phyloP scores from a whole-genome alignment of 1,139 yeast species.

The Yamadazyma triangularis region DNA sequence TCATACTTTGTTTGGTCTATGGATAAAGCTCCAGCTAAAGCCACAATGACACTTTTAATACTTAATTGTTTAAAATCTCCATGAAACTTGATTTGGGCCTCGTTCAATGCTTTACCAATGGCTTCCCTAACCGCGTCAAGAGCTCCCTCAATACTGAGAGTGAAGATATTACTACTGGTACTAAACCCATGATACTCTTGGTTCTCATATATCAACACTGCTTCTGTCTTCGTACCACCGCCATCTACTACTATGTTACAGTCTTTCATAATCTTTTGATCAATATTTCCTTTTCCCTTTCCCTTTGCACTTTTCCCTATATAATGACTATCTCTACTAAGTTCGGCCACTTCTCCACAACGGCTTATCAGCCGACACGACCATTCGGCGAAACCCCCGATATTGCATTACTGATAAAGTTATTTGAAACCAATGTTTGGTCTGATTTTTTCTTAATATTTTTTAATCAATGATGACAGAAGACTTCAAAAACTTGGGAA shows the following conservation, averaged over 20 bases:
- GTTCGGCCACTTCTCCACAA: too few species aligned
- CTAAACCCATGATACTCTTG: constrained; percentile 3
- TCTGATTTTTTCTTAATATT: neutral
- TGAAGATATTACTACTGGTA: constrained; percentile 4
- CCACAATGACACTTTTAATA: constrained; percentile 1
- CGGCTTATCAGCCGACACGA: too few species aligned
- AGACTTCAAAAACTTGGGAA: constrained; percentile 2
- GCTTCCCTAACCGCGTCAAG: constrained; percentile 2
- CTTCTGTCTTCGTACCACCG: constrained; percentile 8
- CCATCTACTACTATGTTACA: constrained; percentile 6
- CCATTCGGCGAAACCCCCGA: constrained; percentile 1
- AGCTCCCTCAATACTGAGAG: neutral
- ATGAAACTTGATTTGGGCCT: neutral
- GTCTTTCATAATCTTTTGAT: neutral
- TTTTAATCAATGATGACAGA: neutral
- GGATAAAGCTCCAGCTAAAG: constrained; percentile 5
- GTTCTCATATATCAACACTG: neutral
- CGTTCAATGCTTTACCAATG: constrained; percentile 3
- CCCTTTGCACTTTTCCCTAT: neutral
- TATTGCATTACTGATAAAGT: neutral
- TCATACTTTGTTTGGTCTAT: constrained; percentile 1
- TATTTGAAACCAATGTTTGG: neutral
- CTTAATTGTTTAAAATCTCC: neutral
- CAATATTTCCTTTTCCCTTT: neutral
- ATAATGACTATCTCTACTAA: too few species aligned